Conservation (phyloP, 345 rosid genomes). For the Sapria himalayana region DNA sequence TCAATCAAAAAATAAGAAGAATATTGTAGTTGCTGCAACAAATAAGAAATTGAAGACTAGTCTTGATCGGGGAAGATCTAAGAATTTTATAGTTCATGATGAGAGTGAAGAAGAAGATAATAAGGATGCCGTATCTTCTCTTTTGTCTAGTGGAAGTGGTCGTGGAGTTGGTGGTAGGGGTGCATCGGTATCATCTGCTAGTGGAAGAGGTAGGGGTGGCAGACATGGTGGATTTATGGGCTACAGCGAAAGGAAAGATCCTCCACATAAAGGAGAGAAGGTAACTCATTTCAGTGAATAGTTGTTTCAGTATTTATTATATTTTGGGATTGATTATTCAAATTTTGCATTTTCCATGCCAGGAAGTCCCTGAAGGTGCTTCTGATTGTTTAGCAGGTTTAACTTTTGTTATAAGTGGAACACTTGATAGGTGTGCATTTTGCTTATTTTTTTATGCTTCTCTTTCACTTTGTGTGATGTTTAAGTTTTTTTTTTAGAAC, state of each 20-base stretch:
- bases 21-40: constrained; percentile 28
- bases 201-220: constrained; percentile 83
- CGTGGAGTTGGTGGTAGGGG: constrained; percentile 75
- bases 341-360: constrained; percentile 14
- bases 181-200: constrained; percentile 32
- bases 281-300: constrained; percentile 13
- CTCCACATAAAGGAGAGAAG: constrained; percentile 99
- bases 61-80: constrained; percentile 45
- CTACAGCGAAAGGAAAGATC: constrained; percentile 94
- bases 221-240: constrained; percentile 86
- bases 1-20: constrained; percentile 21
- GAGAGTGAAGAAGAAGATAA: constrained; percentile 44
- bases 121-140: constrained; percentile 30
- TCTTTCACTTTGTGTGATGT: constrained; percentile 5
- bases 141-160: constrained; percentile 58
- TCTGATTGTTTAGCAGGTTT: constrained; percentile 68
- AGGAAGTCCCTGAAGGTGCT: constrained; percentile 98
- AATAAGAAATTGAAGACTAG: constrained; percentile 61
- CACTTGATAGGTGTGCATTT: constrained; percentile 99
- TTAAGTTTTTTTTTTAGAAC: no score
- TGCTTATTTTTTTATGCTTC: no score
- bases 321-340: no score
- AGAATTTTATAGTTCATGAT: constrained; percentile 24
- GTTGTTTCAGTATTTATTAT: no score
- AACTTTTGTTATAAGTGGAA: constrained; percentile 96